Conservation (phyloP, 108 stramenopile species). For the Aurantiochytrium sp. region DNA sequence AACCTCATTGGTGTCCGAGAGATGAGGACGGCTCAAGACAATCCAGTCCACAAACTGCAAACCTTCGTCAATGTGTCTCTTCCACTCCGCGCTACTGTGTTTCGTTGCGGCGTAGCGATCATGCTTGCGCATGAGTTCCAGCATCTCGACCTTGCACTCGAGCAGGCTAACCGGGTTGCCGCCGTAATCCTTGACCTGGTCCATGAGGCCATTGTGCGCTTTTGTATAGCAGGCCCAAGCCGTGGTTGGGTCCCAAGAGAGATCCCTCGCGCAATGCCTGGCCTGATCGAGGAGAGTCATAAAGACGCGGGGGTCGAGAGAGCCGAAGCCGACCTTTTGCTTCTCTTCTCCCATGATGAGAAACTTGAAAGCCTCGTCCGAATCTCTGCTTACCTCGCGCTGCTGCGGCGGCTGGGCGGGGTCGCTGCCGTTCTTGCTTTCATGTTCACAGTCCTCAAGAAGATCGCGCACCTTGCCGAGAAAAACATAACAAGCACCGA, state of each 20-base stretch:
- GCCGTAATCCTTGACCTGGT: not conserved
- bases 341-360: not conserved
- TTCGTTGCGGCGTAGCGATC: not conserved
- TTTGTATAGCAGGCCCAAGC: not conserved
- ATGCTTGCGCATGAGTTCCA: not conserved
- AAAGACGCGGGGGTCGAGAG: not conserved
- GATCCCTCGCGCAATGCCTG: not conserved
- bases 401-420: too few relatives aligned
- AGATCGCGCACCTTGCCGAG: not conserved
- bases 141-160: not conserved
- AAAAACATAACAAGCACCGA: not conserved
- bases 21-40: not conserved
- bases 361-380: not conserved
- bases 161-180: not conserved
- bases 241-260: not conserved
- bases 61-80: too few relatives aligned
- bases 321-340: not conserved
- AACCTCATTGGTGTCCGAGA: not conserved
- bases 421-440: too few relatives aligned
- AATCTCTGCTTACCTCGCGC: too few relatives aligned
- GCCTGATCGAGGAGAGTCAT: not conserved
- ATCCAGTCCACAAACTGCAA: not conserved
- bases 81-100: not conserved
- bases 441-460: not conserved
- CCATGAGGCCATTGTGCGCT: not conserved